phyloP scores from a whole-genome alignment of 2,329 filamentous ascomycete species.

The Verticillium zaregamsianum region DNA sequence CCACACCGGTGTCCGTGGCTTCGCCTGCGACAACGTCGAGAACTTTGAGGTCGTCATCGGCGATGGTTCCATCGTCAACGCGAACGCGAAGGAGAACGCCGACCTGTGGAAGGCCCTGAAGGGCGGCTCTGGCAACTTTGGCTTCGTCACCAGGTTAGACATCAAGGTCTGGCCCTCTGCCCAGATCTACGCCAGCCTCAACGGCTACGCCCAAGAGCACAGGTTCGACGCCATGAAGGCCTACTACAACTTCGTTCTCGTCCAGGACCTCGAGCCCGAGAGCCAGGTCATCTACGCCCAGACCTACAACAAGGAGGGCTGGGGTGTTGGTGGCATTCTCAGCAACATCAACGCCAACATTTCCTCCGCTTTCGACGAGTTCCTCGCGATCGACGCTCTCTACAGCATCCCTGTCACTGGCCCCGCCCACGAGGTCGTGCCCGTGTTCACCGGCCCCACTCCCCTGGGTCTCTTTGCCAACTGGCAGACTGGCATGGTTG shows the following conservation, averaged over 20 bases:
- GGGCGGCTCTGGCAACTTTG: constrained; percentile 43
- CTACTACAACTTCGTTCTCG: constrained; percentile 2
- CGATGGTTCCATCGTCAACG: constrained; percentile 34
- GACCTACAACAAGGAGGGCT: not conserved
- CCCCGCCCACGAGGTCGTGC: constrained; percentile 1
- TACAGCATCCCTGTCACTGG: not conserved
- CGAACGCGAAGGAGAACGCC: constrained; percentile 26
- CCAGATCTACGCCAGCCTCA: constrained; percentile 7
- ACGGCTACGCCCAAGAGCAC: not conserved
- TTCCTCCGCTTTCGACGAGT: constrained; percentile 4
- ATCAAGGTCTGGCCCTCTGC: constrained; percentile 1
- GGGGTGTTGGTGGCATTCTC: not conserved
- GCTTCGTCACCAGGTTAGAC: constrained; percentile 28
- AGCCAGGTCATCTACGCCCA: constrained; percentile 2
- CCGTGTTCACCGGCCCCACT: constrained; percentile 1
- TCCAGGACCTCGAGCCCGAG: constrained; percentile 4
- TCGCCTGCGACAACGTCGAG: constrained; percentile 34
- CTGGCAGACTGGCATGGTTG: constrained; percentile 3
- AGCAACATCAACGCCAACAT: not conserved
- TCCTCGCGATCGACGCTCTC: constrained; percentile 3
- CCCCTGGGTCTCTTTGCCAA: not conserved
- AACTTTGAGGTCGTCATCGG: constrained; percentile 40
- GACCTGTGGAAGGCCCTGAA: constrained; percentile 42
- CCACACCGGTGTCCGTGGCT: constrained; percentile 26
- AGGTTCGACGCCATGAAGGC: constrained; percentile 4